These are phyloP conservation scores for Cordyceps cateniannulata DNA, from an alignment of 2,329 filamentous ascomycete genomes.

Conservation along the genomic window DNA sequence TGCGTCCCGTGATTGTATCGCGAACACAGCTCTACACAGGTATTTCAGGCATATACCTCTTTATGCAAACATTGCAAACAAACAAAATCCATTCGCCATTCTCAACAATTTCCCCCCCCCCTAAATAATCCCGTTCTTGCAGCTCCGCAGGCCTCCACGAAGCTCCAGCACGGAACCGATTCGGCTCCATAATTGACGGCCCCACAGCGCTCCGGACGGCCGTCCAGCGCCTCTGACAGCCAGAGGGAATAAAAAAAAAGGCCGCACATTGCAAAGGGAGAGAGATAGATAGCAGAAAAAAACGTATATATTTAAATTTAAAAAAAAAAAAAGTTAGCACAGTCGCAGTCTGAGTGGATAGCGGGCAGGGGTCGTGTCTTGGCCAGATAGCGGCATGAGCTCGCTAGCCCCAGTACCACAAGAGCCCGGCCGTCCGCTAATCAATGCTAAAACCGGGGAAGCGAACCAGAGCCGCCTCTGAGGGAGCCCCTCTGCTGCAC, in stretches of 20 bases:
- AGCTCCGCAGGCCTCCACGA: not conserved
- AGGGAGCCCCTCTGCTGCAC: constrained; percentile 1
- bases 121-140: not conserved
- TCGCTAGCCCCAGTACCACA: not conserved
- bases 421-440: not conserved
- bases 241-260: not conserved
- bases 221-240: not conserved
- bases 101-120: not conserved
- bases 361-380: not conserved
- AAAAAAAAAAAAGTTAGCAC: too few relatives aligned
- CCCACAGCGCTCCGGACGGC: not conserved
- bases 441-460: not conserved
- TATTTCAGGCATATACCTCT: not conserved
- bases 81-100: not conserved
- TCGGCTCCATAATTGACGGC: not conserved
- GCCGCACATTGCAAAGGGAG: not conserved
- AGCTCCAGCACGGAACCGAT: not conserved
- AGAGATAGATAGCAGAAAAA: not conserved
- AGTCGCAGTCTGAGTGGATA: too few relatives aligned
- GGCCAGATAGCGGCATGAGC: not conserved
- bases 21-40: too few relatives aligned
- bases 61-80: not conserved
- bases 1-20: too few relatives aligned
- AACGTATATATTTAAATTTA: not conserved
- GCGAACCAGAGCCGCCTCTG: not conserved